Conservation (phyloP, 257 asterid species). For the Fraxinus americana region DNA sequence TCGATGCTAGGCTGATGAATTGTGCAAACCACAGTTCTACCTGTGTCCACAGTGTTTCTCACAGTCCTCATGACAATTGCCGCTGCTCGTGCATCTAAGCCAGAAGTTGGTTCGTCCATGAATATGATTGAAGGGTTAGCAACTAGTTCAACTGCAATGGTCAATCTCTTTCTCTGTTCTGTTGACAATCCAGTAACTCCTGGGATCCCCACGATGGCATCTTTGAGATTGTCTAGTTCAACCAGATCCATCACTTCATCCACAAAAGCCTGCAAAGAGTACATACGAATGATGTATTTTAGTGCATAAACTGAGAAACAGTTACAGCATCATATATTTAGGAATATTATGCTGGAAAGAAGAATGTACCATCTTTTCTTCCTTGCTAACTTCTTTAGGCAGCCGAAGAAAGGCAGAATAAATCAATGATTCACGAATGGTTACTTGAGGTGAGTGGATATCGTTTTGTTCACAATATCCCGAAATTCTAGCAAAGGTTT, state of each 20-base stretch:
- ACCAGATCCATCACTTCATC: conserved; percentile 63
- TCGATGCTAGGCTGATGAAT: conserved; percentile 80
- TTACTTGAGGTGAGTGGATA: conserved; percentile 73
- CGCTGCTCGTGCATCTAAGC: conserved; percentile 75
- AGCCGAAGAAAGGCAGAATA: conserved; percentile 67
- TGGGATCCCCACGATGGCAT: conserved; percentile 63
- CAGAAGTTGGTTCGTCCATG: conserved; percentile 79
- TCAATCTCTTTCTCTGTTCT: conserved; percentile 66
- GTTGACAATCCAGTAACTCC: conserved; percentile 65
- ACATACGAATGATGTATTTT: conserved; percentile 1
- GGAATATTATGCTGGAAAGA: conserved; percentile 2
- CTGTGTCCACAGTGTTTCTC: conserved; percentile 71
- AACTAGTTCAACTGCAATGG: conserved; percentile 72
- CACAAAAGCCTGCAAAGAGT: conserved; percentile 47
- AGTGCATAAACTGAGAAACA: conserved; percentile 3
- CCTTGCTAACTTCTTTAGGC: conserved; percentile 46
- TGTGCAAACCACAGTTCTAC: conserved; percentile 73
- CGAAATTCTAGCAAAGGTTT: conserved; percentile 68
- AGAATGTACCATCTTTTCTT: conserved; percentile 48
- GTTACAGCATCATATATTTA: background rate
- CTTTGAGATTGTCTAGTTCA: conserved; percentile 52
- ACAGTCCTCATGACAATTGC: conserved; percentile 78
- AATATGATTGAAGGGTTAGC: conserved; percentile 75
- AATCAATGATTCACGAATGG: conserved; percentile 57
- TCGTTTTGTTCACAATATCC: conserved; percentile 76